Evolutionary conservation across 495 filamentous ascomycete genomes (phyloP).

Genomic region (Entonaema liquescens): DNA sequence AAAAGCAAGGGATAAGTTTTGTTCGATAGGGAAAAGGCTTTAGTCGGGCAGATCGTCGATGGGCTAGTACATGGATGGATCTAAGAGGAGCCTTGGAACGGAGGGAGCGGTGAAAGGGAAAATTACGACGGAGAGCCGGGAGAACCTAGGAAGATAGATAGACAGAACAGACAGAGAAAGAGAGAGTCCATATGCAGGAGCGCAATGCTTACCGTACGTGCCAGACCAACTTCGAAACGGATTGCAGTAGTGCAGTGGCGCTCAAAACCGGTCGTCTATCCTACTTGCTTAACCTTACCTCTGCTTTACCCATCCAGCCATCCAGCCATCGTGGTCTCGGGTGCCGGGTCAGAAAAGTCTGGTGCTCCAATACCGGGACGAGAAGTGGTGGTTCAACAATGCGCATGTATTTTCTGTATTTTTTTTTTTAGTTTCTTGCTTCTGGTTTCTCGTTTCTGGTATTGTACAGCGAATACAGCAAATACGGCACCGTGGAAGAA

Average conservation of each 20-base stretch:
- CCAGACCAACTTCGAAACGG: conserved; percentile 34
- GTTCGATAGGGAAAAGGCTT: conserved; percentile 18
- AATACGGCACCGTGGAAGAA: not conserved
- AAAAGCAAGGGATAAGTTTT: conserved; percentile 30
- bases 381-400: conserved; percentile 22
- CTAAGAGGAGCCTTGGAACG: conserved; percentile 25
- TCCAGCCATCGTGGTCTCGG: conserved; percentile 32
- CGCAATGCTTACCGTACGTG: conserved; percentile 33
- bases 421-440: too few relatives aligned
- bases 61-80: conserved; percentile 25
- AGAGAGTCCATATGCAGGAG: conserved; percentile 30
- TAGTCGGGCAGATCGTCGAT: conserved; percentile 35
- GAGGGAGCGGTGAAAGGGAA: conserved; percentile 38
- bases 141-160: not conserved
- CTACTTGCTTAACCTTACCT: conserved; percentile 36
- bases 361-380: conserved; percentile 29
- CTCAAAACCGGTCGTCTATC: conserved; percentile 33
- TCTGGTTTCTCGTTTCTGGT: not conserved
- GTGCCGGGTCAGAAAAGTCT: conserved; percentile 22
- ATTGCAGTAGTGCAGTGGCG: conserved; percentile 42
- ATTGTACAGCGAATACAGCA: not conserved
- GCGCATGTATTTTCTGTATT: not conserved
- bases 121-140: conserved; percentile 37
- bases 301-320: conserved; percentile 23
- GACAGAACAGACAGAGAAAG: not conserved